phyloP scores from a whole-genome alignment of 1,139 yeast genomes.

The Geotrichum klebahnii region DNA sequence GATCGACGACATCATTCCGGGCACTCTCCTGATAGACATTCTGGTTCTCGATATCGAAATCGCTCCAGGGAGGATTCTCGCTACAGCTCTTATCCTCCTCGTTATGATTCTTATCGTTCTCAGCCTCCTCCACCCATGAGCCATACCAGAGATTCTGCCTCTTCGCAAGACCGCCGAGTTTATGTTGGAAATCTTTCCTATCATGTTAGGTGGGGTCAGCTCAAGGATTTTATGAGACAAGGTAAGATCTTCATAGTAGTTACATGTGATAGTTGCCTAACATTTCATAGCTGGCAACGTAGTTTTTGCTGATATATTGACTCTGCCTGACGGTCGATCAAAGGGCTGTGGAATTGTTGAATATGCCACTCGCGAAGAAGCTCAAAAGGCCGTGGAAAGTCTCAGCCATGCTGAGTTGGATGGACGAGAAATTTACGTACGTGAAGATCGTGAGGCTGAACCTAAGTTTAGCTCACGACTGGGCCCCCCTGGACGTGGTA shows the following conservation, averaged over 20 bases:
- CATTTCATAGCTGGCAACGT: slow-evolving; percentile 56
- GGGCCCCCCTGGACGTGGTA: slow-evolving; percentile 25
- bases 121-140: slow-evolving; percentile 2
- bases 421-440: slow-evolving; percentile 84
- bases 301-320: slow-evolving; percentile 80
- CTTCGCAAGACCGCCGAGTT: slow-evolving; percentile 41
- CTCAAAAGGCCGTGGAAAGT: slow-evolving; percentile 66
- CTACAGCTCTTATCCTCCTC: slow-evolving; percentile 11
- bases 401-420: slow-evolving; percentile 63
- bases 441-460: slow-evolving; percentile 51
- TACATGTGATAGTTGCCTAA: background rate
- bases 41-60: slow-evolving; percentile 10
- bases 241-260: slow-evolving; percentile 30
- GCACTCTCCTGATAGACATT: slow-evolving; percentile 12
- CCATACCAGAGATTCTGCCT: slow-evolving; percentile 9
- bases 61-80: slow-evolving; percentile 17
- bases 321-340: slow-evolving; percentile 71
- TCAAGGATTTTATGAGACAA: slow-evolving; percentile 59
- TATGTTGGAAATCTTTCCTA: slow-evolving; percentile 61
- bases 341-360: slow-evolving; percentile 84
- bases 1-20: slow-evolving; percentile 13
- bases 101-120: slow-evolving; percentile 16
- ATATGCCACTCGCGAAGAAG: slow-evolving; percentile 64
- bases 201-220: slow-evolving; percentile 56
- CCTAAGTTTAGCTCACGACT: slow-evolving; percentile 24